Base-by-base conservation (phyloP, 345 rosid species). In the Gossypium bickii region DNA sequence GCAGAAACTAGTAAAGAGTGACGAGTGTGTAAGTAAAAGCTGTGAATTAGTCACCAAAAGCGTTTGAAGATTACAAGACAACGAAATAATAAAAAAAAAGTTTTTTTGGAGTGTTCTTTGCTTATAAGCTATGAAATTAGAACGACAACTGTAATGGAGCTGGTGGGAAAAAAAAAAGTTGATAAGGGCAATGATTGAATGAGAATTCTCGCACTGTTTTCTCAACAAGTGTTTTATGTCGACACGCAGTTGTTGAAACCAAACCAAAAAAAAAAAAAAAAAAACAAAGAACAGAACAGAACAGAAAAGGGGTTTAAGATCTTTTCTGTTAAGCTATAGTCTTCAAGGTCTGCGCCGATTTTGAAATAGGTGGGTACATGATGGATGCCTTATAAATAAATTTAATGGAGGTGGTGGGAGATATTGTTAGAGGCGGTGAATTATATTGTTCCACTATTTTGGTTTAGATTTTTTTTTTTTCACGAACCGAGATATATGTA, bases 1-100 rank as follows among this genome's bases (percentile, higher is more conserved):
- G 58, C 72, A 69, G 72, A 16, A 0, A 48, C 12, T 34, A 47
- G 70, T 66, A 45, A 12, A 66, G 34, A 66, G 53, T 66, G 70
- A 66, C 2, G 25, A 64, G 70, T n/a, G 16, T 43, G 49, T 0
- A 6, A 7, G 41, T 12, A 60, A 60, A 60, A 60, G 41, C 64
- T 25, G 12, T 62, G 12, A 62, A 34, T 29, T 13, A n/a, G 66
- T 61, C 66, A 10, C 10, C 20, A 29, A 61, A 29, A 61, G 45
- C 20, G 43, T 60, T 34, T 29, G 44, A 15, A 51, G 8, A 51
- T 3, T 9, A n/a, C 15, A 17, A 41, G 68, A 41, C 49, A 64
- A 41, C 4, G 13, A 64, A 38, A 38, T n/a, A 41, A 64, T 2
- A 64, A 43, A 34, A 34, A 5, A 34, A 5, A 5, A 34, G 2